Evolutionary conservation across 257 asterid species (phyloP).

Genomic region (Solanum medicagineum): DNA sequence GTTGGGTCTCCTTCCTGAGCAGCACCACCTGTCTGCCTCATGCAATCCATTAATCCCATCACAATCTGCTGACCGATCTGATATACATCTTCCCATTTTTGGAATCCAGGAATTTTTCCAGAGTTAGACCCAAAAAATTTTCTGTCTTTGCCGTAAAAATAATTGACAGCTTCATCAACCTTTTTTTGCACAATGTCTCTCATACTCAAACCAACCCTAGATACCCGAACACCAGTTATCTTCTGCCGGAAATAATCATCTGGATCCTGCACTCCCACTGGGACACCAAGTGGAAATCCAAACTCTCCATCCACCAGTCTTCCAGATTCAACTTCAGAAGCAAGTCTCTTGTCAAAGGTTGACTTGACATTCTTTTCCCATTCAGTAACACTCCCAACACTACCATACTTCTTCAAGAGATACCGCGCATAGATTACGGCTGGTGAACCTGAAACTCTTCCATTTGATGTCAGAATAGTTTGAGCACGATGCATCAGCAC

Average conservation of each 20-base stretch:
- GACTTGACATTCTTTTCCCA: conserved; percentile 82
- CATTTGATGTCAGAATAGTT: conserved; percentile 55
- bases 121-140: conserved; percentile 48
- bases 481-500: conserved; percentile 71
- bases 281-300: conserved; percentile 81
- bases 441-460: conserved; percentile 64
- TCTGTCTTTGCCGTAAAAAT: conserved; percentile 62
- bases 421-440: conserved; percentile 61
- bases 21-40: conserved; percentile 99
- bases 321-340: conserved; percentile 75
- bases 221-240: conserved; percentile 59
- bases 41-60: conserved; percentile 83
- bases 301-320: conserved; percentile 68
- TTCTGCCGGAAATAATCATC: conserved; percentile 93
- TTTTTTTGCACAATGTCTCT: conserved; percentile 76
- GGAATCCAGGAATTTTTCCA: conserved; percentile 43
- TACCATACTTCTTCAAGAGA: conserved; percentile 61
- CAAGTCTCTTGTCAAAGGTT: conserved; percentile 68
- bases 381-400: conserved; percentile 59
- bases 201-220: conserved; percentile 89
- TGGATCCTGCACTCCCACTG: conserved; percentile 86
- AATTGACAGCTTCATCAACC: conserved; percentile 63
- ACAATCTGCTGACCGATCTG: conserved; percentile 79
- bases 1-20: conserved; percentile 99
- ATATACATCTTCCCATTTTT: conserved; percentile 61